Base-by-base conservation (phyloP, 345 rosid species). In the Sisymbrium altissimum region DNA sequence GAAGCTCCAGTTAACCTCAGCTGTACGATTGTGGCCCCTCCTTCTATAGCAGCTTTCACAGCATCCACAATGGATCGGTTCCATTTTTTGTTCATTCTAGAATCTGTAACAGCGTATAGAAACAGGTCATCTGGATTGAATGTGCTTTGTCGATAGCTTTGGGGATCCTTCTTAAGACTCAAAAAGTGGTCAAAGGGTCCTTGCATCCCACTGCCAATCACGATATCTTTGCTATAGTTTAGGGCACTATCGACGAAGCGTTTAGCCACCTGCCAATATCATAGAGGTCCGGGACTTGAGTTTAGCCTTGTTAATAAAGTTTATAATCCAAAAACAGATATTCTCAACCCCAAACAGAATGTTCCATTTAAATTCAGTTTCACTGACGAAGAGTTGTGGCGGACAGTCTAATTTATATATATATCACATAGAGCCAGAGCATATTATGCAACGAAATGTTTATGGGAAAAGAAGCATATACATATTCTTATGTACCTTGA, bases 181-280 rank as follows among this genome's bases (percentile, higher is more conserved):
- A 92, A 80, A 30, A 84, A 83, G 73, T 95, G 99, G 80, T 95
- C 98, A 67, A 95, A 87, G 13, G 98, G 99, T 36, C 99, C 97
- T 86, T 92, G 96, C 76, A 70, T 84, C 27, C 98, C 99, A 79
- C 79, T 83, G 80, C 98, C 98, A 68, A 95, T 86, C 33, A 46
- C 67, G 55, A 95, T 80, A 17, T 92, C 94, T 85, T 85, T 95
- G 87, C 98, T 88, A 71, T 90, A 90, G 53, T 76, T 79, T 81
- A 92, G 82, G 45, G 87, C 81, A 21, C 77, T 82, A 78, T 84
- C 85, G 40, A 95, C 73, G 30, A 70, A 92, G 61, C 80, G 80
- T 74, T 95, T 95, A 40, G 98, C 93, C 59, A 83, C 87, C 97
- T 92, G 84, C 76, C 50, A 82, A 80, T 76, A 73, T 25, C 69